A percentile compares a stretch with the other conserved stretches of the same genome.
phyloP scores from a whole-genome alignment of 2,329 filamentous ascomycete species.

The Fusarium denticulatum region DNA sequence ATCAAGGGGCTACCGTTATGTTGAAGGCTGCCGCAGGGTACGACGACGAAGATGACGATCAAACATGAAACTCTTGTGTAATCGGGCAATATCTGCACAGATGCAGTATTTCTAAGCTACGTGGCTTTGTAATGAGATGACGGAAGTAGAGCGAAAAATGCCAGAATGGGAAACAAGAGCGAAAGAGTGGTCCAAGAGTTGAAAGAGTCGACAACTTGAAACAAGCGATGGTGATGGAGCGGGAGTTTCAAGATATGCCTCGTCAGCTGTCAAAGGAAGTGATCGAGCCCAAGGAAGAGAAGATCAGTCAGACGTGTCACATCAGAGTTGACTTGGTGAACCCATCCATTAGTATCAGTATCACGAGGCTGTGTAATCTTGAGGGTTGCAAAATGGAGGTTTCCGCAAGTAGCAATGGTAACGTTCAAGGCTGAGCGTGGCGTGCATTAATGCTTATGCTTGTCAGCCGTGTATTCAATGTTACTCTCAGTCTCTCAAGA shows the following conservation, averaged over 20 bases:
- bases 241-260: conserved; percentile 38
- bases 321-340: background rate
- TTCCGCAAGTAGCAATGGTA: background rate
- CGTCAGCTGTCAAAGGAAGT: conserved; percentile 25
- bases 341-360: background rate
- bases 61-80: conserved; percentile 8
- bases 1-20: conserved; percentile 12
- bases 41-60: background rate
- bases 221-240: conserved; percentile 23
- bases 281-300: conserved; percentile 7
- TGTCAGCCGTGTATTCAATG: background rate
- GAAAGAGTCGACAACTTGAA: conserved; percentile 19
- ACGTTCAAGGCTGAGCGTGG: conserved; percentile 9
- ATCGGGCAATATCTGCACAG: background rate
- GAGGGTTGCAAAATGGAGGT: background rate
- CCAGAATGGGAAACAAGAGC: conserved; percentile 5
- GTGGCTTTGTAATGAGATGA: background rate
- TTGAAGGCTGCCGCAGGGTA: conserved; percentile 11
- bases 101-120: background rate
- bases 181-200: background rate
- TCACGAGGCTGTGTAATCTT: conserved; percentile 3
- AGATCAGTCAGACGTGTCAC: background rate
- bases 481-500: background rate
- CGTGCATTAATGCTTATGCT: background rate
- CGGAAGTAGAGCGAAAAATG: background rate